phyloP scores from a whole-genome alignment of 1,139 yeast species.

The Schizosaccharomyces versatilis region DNA sequence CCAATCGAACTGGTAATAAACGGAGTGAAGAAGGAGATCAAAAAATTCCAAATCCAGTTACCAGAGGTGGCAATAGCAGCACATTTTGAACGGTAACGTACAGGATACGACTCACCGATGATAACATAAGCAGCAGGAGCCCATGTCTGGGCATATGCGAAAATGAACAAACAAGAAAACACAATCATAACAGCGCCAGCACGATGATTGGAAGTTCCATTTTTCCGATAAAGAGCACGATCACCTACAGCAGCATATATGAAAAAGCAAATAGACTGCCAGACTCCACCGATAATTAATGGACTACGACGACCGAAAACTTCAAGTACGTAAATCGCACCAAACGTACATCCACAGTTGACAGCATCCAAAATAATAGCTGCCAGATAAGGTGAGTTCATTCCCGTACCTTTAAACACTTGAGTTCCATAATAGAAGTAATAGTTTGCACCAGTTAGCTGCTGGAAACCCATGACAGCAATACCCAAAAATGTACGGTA shows the following conservation, averaged over 20 bases:
- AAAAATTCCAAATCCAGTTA: conserved; percentile 16
- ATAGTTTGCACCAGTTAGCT: conserved; percentile 46
- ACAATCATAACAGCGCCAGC: conserved; percentile 53
- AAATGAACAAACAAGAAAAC: conserved; percentile 47
- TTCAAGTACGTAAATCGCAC: conserved; percentile 47
- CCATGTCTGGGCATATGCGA: conserved; percentile 59
- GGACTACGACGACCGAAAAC: conserved; percentile 48
- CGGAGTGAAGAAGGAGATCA: conserved; percentile 9
- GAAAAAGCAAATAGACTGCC: conserved; percentile 44
- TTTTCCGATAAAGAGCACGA: conserved; percentile 23
- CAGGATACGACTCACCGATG: conserved; percentile 50
- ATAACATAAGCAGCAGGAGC: conserved; percentile 66
- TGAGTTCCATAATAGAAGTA: conserved; percentile 44
- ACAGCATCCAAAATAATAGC: conserved; percentile 45
- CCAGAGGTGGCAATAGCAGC: conserved; percentile 41
- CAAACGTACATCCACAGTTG: conserved; percentile 39
- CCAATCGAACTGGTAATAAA: conserved; percentile 12
- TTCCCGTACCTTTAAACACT: conserved; percentile 31
- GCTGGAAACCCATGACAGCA: conserved; percentile 34
- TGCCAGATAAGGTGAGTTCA: conserved; percentile 35
- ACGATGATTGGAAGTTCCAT: conserved; percentile 16
- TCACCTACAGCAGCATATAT: conserved; percentile 42
- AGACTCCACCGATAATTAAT: conserved; percentile 38
- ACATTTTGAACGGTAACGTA: conserved; percentile 52
- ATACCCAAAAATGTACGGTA: conserved; percentile 24